Evolutionary conservation across 257 asterid species (phyloP).

Genomic region (Dorcoceras hygrometricum): DNA sequence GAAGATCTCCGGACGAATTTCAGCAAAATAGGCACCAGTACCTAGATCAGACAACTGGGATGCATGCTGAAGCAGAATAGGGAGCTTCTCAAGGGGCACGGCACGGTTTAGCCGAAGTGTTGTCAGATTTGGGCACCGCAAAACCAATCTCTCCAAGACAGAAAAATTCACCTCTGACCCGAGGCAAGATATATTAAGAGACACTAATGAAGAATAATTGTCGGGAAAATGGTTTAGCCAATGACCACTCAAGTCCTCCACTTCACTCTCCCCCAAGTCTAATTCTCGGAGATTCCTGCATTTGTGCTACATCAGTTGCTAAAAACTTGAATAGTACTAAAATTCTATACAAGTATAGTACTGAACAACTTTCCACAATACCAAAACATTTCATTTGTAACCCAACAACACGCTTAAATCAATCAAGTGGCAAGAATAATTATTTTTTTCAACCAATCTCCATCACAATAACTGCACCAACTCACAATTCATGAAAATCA

Average conservation of each 20-base stretch:
- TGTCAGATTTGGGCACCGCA: conserved; percentile 57
- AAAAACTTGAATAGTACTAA: not conserved
- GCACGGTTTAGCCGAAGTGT: conserved; percentile 61
- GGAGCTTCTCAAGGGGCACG: conserved; percentile 69
- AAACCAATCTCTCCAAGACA: conserved; percentile 65
- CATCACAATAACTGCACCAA: not conserved
- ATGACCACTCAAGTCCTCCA: conserved; percentile 62
- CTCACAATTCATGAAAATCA: not conserved
- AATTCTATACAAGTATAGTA: not conserved
- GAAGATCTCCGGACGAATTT: conserved; percentile 47
- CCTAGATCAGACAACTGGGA: conserved; percentile 66
- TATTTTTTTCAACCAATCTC: not conserved
- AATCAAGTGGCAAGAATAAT: too few relatives aligned
- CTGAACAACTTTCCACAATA: not conserved
- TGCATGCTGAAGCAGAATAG: conserved; percentile 51
- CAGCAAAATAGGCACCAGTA: conserved; percentile 64
- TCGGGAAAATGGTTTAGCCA: conserved; percentile 75
- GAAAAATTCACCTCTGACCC: conserved; percentile 54
- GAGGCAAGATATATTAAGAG: conserved; percentile 64
- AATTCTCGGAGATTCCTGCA: conserved; percentile 61
- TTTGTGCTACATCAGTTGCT: not conserved
- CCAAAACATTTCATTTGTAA: not conserved
- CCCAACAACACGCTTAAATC: not conserved
- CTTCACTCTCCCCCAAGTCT: conserved; percentile 70
- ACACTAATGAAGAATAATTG: conserved; percentile 52